These are phyloP conservation scores for Diaporthe vaccinii DNA, from an alignment of 2,329 filamentous ascomycete species.

Conservation along the genomic window DNA sequence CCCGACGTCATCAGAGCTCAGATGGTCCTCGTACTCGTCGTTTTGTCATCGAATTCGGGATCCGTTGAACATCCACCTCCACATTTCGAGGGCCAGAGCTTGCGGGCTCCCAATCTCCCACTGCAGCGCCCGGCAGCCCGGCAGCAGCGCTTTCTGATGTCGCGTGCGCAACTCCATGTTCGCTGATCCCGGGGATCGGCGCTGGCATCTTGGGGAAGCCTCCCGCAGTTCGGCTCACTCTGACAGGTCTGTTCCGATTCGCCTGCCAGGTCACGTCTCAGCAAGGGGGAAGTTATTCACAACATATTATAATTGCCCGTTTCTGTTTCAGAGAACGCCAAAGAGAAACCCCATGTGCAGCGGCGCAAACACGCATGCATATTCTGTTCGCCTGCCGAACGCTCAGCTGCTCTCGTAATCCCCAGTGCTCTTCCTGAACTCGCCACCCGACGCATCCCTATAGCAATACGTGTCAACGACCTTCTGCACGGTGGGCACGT, in stretches of 20 bases:
- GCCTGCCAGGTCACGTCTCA: slow-evolving; percentile 29
- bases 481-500: slow-evolving; percentile 11
- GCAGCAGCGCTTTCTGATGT: slow-evolving; percentile 1
- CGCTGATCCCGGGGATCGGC: slow-evolving; percentile 15
- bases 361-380: not conserved
- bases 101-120: slow-evolving; percentile 15
- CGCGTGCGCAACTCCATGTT: not conserved
- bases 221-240: slow-evolving; percentile 13
- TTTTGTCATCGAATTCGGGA: not conserved
- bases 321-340: slow-evolving; percentile 28
- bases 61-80: not conserved
- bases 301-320: slow-evolving; percentile 4
- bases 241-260: slow-evolving; percentile 28
- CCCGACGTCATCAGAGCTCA: slow-evolving; percentile 9
- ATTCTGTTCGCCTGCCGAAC: not conserved
- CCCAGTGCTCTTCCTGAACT: slow-evolving; percentile 26
- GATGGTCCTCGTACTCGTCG: not conserved
- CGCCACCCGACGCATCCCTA: not conserved
- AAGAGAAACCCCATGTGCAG: not conserved
- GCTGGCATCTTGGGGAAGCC: not conserved
- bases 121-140: not conserved
- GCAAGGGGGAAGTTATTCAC: slow-evolving; percentile 12
- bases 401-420: slow-evolving; percentile 2
- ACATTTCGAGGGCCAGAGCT: slow-evolving; percentile 6
- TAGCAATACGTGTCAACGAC: slow-evolving; percentile 18